Percentiles rank a stretch among this genome's conserved stretches.
Evolutionary conservation across 2,329 filamentous ascomycete genomes (phyloP).

Genomic region (Onygena corvina): DNA sequence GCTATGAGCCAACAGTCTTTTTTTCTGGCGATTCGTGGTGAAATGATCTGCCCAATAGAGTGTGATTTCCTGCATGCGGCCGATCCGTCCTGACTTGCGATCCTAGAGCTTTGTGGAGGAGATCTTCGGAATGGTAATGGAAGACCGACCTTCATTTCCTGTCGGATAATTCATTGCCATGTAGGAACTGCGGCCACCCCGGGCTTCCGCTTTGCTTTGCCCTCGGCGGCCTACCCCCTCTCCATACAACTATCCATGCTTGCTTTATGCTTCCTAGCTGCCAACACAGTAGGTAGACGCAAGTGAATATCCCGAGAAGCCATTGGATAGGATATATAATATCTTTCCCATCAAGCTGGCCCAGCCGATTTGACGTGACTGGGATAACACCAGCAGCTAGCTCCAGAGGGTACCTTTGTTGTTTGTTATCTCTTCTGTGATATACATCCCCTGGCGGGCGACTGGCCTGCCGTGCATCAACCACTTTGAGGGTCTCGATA

Average conservation of each 20-base stretch:
- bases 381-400: not conserved
- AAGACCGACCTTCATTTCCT: not conserved
- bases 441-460: not conserved
- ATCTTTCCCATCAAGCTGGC: not conserved
- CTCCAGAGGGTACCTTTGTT: too few species aligned
- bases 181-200: not conserved
- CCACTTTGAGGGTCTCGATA: not conserved
- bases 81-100: slow-evolving; percentile 12
- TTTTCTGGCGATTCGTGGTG: slow-evolving; percentile 15
- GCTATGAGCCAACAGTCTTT: slow-evolving; percentile 11
- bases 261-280: not conserved
- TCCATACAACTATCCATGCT: not conserved
- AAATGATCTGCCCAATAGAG: slow-evolving; percentile 25
- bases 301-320: not conserved
- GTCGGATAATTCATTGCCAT: not conserved
- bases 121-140: slow-evolving; percentile 3
- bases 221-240: not conserved
- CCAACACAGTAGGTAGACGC: not conserved
- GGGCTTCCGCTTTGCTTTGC: not conserved
- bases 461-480: not conserved
- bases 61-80: slow-evolving; percentile 19
- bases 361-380: not conserved
- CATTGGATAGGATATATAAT: slow-evolving; percentile 4
- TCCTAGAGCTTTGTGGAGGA: slow-evolving; percentile 9
- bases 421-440: not conserved